Evolutionary conservation across 1,139 yeast species (phyloP).

Genomic region (Taiozyma onychis): DNA sequence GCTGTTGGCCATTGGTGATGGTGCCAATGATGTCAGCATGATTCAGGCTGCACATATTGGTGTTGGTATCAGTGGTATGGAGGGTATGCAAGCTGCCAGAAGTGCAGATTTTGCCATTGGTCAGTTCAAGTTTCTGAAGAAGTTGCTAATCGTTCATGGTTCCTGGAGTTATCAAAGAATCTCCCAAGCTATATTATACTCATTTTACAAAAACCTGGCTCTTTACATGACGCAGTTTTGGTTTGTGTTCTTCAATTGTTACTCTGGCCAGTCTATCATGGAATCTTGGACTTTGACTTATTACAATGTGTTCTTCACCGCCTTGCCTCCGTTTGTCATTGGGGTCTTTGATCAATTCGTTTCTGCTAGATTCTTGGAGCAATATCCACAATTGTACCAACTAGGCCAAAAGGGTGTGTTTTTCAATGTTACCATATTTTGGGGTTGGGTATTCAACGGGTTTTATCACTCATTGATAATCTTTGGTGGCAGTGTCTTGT

Average conservation of each 20-base stretch:
- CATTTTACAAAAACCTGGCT: slow-evolving; percentile 93
- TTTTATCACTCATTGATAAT: slow-evolving; percentile 89
- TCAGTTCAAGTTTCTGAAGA: slow-evolving; percentile 82
- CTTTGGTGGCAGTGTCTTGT: slow-evolving; percentile 65
- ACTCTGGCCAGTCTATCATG: slow-evolving; percentile 91
- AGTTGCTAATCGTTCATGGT: slow-evolving; percentile 87
- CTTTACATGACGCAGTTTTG: slow-evolving; percentile 97
- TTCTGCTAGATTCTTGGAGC: slow-evolving; percentile 78
- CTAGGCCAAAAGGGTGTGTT: slow-evolving; percentile 86
- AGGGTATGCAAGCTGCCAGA: slow-evolving; percentile 99
- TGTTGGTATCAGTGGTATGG: slow-evolving; percentile 97
- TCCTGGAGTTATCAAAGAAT: slow-evolving; percentile 97
- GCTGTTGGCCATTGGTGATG: slow-evolving; percentile 93
- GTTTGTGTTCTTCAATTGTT: slow-evolving; percentile 90
- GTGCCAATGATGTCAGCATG: slow-evolving; percentile 98
- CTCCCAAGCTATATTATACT: slow-evolving; percentile 85
- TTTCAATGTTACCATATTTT: slow-evolving; percentile 85
- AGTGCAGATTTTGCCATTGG: slow-evolving; percentile 97
- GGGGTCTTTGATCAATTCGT: slow-evolving; percentile 98
- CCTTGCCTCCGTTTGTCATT: slow-evolving; percentile 89
- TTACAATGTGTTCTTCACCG: slow-evolving; percentile 94
- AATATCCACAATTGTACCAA: slow-evolving; percentile 89
- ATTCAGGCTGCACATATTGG: slow-evolving; percentile 99
- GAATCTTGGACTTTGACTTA: slow-evolving; percentile 98
- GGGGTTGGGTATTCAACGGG: slow-evolving; percentile 98